These are phyloP conservation scores for Claviceps paspali DNA, from an alignment of 2,329 filamentous ascomycete species.

Conservation along the genomic window DNA sequence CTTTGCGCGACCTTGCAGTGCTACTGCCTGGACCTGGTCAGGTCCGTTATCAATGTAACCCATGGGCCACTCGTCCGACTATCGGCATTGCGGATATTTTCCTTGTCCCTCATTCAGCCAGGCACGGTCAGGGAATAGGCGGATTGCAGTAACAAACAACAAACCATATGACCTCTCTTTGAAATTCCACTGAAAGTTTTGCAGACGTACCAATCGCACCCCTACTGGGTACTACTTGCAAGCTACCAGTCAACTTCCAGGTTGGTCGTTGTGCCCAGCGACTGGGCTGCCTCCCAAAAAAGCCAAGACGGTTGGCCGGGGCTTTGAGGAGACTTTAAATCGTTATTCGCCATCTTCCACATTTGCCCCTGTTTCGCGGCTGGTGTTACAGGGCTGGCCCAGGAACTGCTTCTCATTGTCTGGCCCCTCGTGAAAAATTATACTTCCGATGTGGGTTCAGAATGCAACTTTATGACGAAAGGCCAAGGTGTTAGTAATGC, in stretches of 20 bases:
- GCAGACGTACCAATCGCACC: neutral
- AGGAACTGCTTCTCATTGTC: slow-evolving; percentile 2
- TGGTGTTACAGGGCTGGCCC: slow-evolving; percentile 3
- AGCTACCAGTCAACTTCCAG: too few relatives aligned
- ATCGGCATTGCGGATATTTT: neutral
- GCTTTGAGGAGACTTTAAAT: neutral
- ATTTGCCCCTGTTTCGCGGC: slow-evolving; percentile 5
- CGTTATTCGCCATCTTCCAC: neutral
- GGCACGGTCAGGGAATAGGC: neutral
- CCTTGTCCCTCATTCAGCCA: neutral
- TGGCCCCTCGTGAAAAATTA: neutral
- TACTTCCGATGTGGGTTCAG: neutral
- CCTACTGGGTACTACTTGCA: too few relatives aligned
- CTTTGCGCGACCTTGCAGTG: neutral
- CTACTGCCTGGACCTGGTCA: neutral
- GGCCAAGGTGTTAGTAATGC: neutral
- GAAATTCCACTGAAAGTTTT: too few relatives aligned
- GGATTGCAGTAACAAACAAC: neutral
- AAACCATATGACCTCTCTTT: neutral
- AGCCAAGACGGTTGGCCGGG: neutral
- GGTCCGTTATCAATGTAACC: neutral
- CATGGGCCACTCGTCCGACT: neutral
- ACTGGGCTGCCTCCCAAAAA: neutral
- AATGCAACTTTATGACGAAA: neutral
- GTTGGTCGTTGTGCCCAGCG: neutral